Evolutionary conservation across 2,329 filamentous ascomycete species (phyloP), one percentile per base, ranked within the genome.

Genomic region (Paecilomyces variotii): DNA sequence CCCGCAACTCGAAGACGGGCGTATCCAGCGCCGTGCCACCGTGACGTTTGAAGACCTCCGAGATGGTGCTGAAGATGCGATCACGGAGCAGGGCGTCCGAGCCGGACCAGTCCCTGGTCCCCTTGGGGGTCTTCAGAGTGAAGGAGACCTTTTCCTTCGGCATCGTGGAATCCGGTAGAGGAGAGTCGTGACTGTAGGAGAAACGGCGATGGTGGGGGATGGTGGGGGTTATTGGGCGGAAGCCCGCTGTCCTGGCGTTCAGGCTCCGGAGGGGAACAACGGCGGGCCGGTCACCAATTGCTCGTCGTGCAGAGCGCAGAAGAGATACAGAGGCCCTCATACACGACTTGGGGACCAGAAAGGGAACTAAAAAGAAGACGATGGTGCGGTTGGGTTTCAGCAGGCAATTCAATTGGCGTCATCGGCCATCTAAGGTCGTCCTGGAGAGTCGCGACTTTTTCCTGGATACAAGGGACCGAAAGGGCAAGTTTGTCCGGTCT

Each of bases 51-150:
- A 94, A 93, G 71, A 93, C 86, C 60, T 86, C 80, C 64, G 84
- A 86, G 72, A 93, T 90, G 68, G 84, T 86, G 69, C 77, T 81
- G 74, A 90, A 92, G 77, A 93, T 91, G 72, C 87, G 85, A 75
- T 92, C 88, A 67, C 89, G 85, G 69, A 93, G 86, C 69, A 90
- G 83, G 81, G 91, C 89, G 71, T 91, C 87, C 74, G 83, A 83
- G 65, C 87, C 88, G 70, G 86, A 82, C 88, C 87, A 96, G 74
- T 96, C 91, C 72, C 90, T 89, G 64, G 91, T 96, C 66, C 91
- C 91, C 82, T 96, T 96, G 62, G 91, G 90, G 70, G 88, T 90
- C 81, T 96, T 96, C 72, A 95, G 82, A 75, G 86, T 85, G 75
- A 88, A 87, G 57, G 71, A 64, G 30, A 68, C 59, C 68, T 79